A percentile compares a stretch with the other conserved stretches of the same genome.
These are phyloP conservation scores for Pseudocohnilembus persalinus DNA, from an alignment of 169 alveolate genomes.

Conservation along the genomic window DNA sequence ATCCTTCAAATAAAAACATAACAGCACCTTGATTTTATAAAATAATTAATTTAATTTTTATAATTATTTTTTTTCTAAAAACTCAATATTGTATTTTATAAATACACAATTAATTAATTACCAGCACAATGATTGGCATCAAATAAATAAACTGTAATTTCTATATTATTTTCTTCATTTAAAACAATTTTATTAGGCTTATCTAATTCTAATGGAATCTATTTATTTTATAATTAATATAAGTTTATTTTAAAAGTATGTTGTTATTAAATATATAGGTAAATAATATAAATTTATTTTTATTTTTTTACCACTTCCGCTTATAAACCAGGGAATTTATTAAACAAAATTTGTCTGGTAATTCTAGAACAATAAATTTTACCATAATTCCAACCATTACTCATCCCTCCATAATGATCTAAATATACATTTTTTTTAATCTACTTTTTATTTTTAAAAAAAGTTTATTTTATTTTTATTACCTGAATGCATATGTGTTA, in stretches of 20 bases:
- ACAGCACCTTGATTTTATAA: slow-evolving; percentile 42
- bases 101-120: neutral
- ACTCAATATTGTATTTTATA: no score
- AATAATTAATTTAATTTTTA: neutral
- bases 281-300: neutral
- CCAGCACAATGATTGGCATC: slow-evolving; percentile 84
- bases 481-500: slow-evolving; percentile 70
- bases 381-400: slow-evolving; percentile 51
- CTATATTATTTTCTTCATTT: slow-evolving; percentile 27
- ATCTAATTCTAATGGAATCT: slow-evolving; percentile 25
- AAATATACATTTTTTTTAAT: no score
- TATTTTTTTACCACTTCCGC: slow-evolving; percentile 23
- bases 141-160: slow-evolving; percentile 49
- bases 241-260: slow-evolving; percentile 3
- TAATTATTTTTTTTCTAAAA: neutral
- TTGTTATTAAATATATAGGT: neutral
- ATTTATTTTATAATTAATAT: slow-evolving; percentile 2
- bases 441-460: no score
- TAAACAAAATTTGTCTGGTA: slow-evolving; percentile 40
- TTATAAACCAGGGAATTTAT: slow-evolving; percentile 36
- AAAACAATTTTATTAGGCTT: slow-evolving; percentile 23
- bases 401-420: slow-evolving; percentile 52
- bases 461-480: neutral
- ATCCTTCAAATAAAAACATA: slow-evolving; percentile 74
- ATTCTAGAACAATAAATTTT: slow-evolving; percentile 53